Evolutionary conservation across 140 eudicot species (phyloP), one percentile per base, ranked within the genome.

Genomic region (Artemisia princeps): DNA sequence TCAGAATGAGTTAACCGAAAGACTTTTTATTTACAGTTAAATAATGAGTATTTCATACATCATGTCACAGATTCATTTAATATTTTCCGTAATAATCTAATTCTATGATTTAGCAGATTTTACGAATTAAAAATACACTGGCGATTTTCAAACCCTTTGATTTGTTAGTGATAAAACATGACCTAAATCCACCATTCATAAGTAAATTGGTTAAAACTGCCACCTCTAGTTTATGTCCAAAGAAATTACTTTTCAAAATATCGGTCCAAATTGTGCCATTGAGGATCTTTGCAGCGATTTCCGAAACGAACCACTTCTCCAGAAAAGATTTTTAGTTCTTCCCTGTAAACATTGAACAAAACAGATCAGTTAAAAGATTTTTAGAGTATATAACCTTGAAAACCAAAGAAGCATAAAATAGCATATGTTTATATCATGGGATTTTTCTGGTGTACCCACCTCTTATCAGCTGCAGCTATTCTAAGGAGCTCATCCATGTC

Each of bases 261-360:
- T 54, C 98, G 90, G 74, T 92, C 98, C 85, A 92, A 78, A 75
- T 92, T 82, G 66, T 92, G 98, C 95, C 96, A 94, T 63, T 94
- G 99, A 75, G 99, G 99, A 84, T 94, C 99, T 79, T 86, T 94
- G 72, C 99, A 94, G 30, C 96, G 94, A 77, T 94, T 94, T 69
- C 95, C 99, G 67, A 94, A 94, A 33, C 99, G 95, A 64, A 94
- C 80, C 59, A 94, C 94, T 81, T 94, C 99, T 51, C 90, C 89
- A 19, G 95, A 82, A 78, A 94, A 88, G 13, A 94, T 78, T 69
- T 94, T 88, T 59, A 92, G 55, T 60, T 94, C 99, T 58, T 88
- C 99, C 89, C 99, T 94, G 73, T 44, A 24, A 76, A 67, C 76
- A 64, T 65, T 56, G 57, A 6, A 33, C 64, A 55, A 26, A n/a